phyloP scores from a whole-genome alignment of 2,329 filamentous ascomycete genomes.

The Eurotiales sp. region DNA sequence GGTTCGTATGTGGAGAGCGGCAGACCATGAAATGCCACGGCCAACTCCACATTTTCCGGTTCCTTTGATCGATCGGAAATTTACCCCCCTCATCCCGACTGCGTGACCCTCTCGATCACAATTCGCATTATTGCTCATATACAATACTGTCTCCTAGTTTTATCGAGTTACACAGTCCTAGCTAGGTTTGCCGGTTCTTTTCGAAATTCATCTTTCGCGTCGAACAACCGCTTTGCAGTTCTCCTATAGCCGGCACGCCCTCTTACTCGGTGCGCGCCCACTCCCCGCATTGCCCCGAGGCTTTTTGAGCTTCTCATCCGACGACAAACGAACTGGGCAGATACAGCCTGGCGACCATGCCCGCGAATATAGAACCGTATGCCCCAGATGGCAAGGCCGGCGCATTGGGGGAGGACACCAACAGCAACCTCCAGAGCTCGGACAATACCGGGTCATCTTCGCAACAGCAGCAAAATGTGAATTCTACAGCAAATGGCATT shows the following conservation, averaged over 20 bases:
- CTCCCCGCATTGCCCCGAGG: background rate
- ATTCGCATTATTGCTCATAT: background rate
- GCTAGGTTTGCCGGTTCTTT: background rate
- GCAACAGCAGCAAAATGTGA: slow-evolving; percentile 28
- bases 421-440: too few species aligned
- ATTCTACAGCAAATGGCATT: slow-evolving; percentile 21
- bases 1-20: background rate
- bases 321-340: too few species aligned
- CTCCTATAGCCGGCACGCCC: background rate
- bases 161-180: background rate
- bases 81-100: background rate
- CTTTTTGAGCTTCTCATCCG: background rate
- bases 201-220: background rate
- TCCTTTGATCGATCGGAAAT: background rate
- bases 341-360: background rate
- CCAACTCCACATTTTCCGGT: background rate
- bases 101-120: too few species aligned
- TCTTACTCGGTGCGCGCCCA: background rate
- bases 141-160: background rate
- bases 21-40: background rate
- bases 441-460: too few species aligned
- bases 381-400: slow-evolving; percentile 1
- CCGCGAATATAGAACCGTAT: background rate
- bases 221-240: background rate
- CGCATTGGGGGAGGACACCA: too few species aligned